Base-by-base conservation (phyloP, 768 basidiomycete genomes). In the Austroboletus eburneus region DNA sequence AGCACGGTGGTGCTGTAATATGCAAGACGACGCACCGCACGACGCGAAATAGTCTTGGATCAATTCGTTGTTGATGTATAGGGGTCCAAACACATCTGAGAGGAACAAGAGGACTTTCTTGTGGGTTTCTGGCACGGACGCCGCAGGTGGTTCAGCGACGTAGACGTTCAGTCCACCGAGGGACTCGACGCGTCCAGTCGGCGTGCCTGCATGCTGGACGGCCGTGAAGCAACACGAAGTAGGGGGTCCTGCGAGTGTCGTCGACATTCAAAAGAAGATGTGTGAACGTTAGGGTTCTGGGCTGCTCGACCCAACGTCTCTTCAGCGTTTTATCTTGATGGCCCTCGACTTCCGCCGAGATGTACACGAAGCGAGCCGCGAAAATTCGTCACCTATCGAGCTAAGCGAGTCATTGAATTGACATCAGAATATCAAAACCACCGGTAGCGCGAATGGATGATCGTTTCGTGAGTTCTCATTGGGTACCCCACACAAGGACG, bases 31-130 rank as follows among this genome's bases (percentile, higher is more conserved):
- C 27, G 12, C 27, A 27, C 27, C 27, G 12, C 27, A 27, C 27
- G 27, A 66, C 2, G 83, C 80, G 45, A 78, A 81, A 46, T 75
- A 83, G 57, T 85, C 81, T 56, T 81, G 78, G 4, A 84, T 41
- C 4, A 83, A 59, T 57, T 80, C 62, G 38, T 77, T 76, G 56
- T 83, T 83, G 43, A 76, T 25, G 52, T 63, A 78, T 24, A 80
- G 66, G 0, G 80, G 72, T 0, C 81, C 77, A 48, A 60, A 80
- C 13, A 83, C 67, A 57, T 84, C 82, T 1, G 79, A 50, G 39
- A 78, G 69, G 67, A 74, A 83, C 16, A 85, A 50, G 7, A 84
- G 59, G 24, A 84, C 69, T 34, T 72, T 76, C 45, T 62, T 61
- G 49, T 70, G 71, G 6, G 40, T 1, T 16, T 54, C 51, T 12